phyloP scores from a whole-genome alignment of 1,139 yeast genomes.

The Starmera stellimalicola region DNA sequence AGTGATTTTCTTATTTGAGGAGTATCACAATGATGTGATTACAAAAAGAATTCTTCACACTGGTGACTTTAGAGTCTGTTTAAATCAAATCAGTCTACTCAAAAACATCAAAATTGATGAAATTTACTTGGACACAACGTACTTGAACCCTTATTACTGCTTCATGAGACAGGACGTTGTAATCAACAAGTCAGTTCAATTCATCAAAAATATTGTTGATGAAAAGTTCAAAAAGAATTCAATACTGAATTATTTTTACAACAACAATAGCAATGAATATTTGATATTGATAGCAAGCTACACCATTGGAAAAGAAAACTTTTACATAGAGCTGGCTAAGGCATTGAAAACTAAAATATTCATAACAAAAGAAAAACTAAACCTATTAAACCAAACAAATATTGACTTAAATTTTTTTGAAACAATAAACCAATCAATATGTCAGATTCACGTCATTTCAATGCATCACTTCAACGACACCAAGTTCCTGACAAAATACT shows the following conservation, averaged over 20 bases:
- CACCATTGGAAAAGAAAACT: slow-evolving; percentile 81
- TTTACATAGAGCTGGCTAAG: slow-evolving; percentile 64
- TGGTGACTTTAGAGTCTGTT: slow-evolving; percentile 80
- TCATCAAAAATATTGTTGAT: slow-evolving; percentile 32
- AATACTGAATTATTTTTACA: slow-evolving; percentile 31
- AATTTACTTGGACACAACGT: slow-evolving; percentile 82
- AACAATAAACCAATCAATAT: slow-evolving; percentile 14
- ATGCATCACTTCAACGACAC: slow-evolving; percentile 4
- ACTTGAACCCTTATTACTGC: slow-evolving; percentile 60
- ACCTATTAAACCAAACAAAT: slow-evolving; percentile 24
- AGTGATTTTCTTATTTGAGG: slow-evolving; percentile 65
- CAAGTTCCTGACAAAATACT: slow-evolving; percentile 5
- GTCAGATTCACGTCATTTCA: slow-evolving; percentile 5
- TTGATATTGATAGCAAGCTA: slow-evolving; percentile 82
- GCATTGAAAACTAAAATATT: slow-evolving; percentile 43
- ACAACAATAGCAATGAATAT: slow-evolving; percentile 20
- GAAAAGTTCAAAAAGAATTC: slow-evolving; percentile 18
- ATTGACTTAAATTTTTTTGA: slow-evolving; percentile 21
- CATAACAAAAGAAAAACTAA: slow-evolving; percentile 38
- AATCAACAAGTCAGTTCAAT: slow-evolving; percentile 45
- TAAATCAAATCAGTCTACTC: slow-evolving; percentile 14
- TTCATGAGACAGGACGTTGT: slow-evolving; percentile 75
- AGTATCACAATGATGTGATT: slow-evolving; percentile 22
- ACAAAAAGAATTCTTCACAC: slow-evolving; percentile 54
- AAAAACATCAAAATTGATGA: slow-evolving; percentile 30